Conservation (phyloP, 768 basidiomycete species). For the Tylopilus balloui region DNA sequence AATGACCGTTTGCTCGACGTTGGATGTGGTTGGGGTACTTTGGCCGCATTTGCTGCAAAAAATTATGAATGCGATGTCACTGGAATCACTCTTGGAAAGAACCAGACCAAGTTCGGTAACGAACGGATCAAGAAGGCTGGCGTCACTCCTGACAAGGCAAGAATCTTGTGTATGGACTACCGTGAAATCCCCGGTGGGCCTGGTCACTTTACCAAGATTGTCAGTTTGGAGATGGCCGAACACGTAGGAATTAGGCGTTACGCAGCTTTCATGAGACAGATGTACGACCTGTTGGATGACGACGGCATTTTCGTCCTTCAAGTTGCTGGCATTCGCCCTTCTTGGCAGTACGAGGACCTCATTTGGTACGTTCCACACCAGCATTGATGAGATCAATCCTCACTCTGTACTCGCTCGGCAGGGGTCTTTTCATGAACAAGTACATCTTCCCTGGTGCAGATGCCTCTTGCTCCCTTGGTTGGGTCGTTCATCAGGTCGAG, state of each 20-base stretch:
- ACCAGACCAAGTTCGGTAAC: conserved; percentile 92
- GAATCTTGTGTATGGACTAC: conserved; percentile 91
- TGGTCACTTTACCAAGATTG: conserved; percentile 88
- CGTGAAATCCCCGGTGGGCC: conserved; percentile 78
- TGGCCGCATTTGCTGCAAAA: conserved; percentile 91
- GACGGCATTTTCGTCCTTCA: conserved; percentile 94
- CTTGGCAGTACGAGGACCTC: conserved; percentile 99
- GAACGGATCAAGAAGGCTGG: conserved; percentile 81
- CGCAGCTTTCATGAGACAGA: conserved; percentile 79
- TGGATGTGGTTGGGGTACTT: conserved; percentile 96
- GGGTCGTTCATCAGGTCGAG: conserved; percentile 89
- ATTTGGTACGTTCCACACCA: conserved; percentile 58
- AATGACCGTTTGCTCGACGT: conserved; percentile 80
- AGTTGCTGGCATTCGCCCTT: conserved; percentile 92
- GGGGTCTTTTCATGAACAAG: conserved; percentile 97
- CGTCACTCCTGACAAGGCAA: conserved; percentile 63
- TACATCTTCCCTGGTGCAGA: conserved; percentile 99
- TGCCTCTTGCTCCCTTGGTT: conserved; percentile 90
- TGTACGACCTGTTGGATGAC: conserved; percentile 91
- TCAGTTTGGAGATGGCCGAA: conserved; percentile 98
- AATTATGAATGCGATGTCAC: conserved; percentile 97
- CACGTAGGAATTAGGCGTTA: conserved; percentile 97
- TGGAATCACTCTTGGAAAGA: conserved; percentile 87
- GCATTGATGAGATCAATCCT: not conserved
- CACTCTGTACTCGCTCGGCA: conserved; percentile 20